Conservation (phyloP, 2,329 filamentous ascomycete species). For the Aspergillus carbonarius region DNA sequence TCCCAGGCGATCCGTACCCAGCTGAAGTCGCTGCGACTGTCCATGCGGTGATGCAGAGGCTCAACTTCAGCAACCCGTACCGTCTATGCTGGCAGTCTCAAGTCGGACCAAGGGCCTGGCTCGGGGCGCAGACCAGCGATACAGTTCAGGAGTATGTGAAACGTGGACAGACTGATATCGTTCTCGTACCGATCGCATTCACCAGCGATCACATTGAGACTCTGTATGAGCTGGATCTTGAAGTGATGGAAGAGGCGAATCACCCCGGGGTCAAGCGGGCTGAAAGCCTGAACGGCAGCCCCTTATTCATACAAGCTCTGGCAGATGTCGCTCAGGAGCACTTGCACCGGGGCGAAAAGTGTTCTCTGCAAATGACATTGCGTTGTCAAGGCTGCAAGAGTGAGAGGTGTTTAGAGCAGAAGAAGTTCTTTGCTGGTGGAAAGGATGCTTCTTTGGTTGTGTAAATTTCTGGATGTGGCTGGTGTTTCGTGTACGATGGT, state of each 20-base stretch:
- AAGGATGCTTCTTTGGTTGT: conserved; percentile 34
- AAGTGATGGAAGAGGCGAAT: conserved; percentile 83
- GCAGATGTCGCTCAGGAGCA: conserved; percentile 84
- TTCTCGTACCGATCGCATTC: conserved; percentile 93
- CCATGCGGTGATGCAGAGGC: conserved; percentile 89
- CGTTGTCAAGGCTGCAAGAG: conserved; percentile 93
- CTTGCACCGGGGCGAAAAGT: conserved; percentile 66
- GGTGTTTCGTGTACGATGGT: background rate
- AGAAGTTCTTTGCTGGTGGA: conserved; percentile 62
- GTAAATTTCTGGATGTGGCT: conserved; percentile 15
- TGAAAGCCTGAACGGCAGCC: conserved; percentile 88
- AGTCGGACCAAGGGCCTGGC: conserved; percentile 91
- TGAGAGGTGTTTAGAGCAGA: conserved; percentile 74
- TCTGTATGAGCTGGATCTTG: conserved; percentile 86
- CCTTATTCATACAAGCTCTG: conserved; percentile 84
- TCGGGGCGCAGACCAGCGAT: conserved; percentile 87
- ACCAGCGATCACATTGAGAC: conserved; percentile 99
- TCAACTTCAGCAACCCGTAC: conserved; percentile 87
- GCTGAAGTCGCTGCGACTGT: conserved; percentile 95
- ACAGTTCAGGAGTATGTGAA: conserved; percentile 87
- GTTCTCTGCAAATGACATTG: conserved; percentile 82
- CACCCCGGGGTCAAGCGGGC: conserved; percentile 81
- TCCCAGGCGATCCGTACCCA: conserved; percentile 82
- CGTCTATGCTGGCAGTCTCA: conserved; percentile 97
- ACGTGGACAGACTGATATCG: conserved; percentile 85